A percentile compares a stretch with the other conserved stretches of the same genome.
phyloP scores from a whole-genome alignment of 306 rosid species.

The Potentilla sterilis region DNA sequence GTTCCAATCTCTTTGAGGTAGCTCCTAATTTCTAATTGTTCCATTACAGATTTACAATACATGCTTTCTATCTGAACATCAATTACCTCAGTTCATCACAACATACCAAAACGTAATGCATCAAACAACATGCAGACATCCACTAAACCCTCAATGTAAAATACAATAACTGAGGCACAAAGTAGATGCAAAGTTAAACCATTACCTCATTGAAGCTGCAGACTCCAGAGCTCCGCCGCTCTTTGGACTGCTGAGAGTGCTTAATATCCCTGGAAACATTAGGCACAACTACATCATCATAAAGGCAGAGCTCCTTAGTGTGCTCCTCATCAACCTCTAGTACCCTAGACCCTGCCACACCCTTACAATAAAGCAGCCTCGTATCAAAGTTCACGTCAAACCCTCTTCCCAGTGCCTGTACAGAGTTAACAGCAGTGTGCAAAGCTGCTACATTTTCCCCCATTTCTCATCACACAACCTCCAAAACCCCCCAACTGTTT shows the following conservation, averaged over 20 bases:
- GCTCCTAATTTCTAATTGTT: not conserved
- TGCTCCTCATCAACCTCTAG: conserved; percentile 63
- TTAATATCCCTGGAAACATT: conserved; percentile 70
- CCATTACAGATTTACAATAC: not conserved
- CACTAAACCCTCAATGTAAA: not conserved
- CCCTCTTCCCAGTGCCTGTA: conserved; percentile 88
- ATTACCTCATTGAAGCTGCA: conserved; percentile 70
- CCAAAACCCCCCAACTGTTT: conserved; percentile 6
- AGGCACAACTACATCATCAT: conserved; percentile 60
- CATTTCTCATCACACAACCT: conserved; percentile 63
- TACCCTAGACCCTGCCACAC: conserved; percentile 69
- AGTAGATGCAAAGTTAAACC: not conserved
- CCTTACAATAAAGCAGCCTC: conserved; percentile 87
- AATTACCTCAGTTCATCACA: not conserved
- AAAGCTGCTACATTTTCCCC: conserved; percentile 75
- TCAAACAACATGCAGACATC: conserved; percentile 8
- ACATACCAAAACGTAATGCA: not conserved
- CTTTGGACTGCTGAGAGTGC: conserved; percentile 37
- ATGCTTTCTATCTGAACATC: conserved; percentile 2
- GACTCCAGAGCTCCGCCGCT: conserved; percentile 65
- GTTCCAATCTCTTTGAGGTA: not conserved
- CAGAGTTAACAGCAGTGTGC: conserved; percentile 81
- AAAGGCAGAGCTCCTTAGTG: conserved; percentile 51
- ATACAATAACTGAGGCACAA: conserved; percentile 2
- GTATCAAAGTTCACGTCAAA: conserved; percentile 91